Evolutionary conservation across 495 filamentous ascomycete species (phyloP), one percentile per base, ranked within the genome.

Genomic region (Xylaria nigripes): DNA sequence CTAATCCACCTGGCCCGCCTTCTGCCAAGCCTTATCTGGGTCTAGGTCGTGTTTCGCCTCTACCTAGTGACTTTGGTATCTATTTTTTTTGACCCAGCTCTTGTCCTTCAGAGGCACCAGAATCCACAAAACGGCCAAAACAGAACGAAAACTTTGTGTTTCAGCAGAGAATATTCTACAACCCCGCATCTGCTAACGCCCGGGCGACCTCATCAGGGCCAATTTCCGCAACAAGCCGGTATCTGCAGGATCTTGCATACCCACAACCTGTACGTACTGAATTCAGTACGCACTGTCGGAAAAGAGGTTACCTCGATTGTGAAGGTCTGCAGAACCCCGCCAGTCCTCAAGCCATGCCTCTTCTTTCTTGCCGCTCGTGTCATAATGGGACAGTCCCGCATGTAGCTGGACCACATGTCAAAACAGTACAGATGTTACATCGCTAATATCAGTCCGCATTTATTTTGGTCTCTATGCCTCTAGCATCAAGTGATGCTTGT

Each of bases 271-370:
- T 55, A 51, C 22, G 30, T 24, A 30, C 34, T 48, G 51, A 45
- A 41, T n/a, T n/a, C n/a, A 12, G 38, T 15, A 45, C 21, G 12
- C 53, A 27, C 53, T 18, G 27, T 21, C 24, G 18, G 25, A 49
- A 43, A 38, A 2, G 10, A 21, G 32, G 32, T 42, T 54, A 45
- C 44, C 44, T 16, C 16, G 23, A 48, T 29, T 30, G 24, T 22
- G 24, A 43, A 49, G 53, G 59, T 64, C 58, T 66, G 64, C 57
- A 62, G 64, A 61, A 62, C 61, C 61, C 64, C 64, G 59, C 61
- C 54, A 54, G 48, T 47, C 57, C 56, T 57, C 38, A 64, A 56
- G 54, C 64, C 54, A 58, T 41, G 30, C 58, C 59, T 58, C 55
- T 60, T 59, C 19, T 40, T 27, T 15, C 44, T 18, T 38, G 6